These are phyloP conservation scores for Talaromyces sp. DNA, from an alignment of 2,329 filamentous ascomycete species.

Conservation along the genomic window DNA sequence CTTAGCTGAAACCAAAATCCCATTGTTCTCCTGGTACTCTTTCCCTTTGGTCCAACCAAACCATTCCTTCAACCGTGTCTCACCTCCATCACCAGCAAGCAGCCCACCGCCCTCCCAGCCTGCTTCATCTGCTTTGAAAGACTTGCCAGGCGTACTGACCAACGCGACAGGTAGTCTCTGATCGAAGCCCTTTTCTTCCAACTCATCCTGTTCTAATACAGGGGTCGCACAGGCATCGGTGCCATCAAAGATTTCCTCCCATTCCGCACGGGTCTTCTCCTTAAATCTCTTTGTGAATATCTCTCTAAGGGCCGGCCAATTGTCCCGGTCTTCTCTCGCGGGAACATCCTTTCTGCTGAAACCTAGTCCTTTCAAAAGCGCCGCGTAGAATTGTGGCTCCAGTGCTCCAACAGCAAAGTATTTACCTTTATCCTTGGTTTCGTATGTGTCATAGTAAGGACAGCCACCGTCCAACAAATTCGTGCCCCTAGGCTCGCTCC, in stretches of 20 bases:
- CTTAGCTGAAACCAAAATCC: constrained; percentile 58
- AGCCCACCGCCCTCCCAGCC: constrained; percentile 66
- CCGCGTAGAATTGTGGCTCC: constrained; percentile 79
- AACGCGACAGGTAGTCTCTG: constrained; percentile 53
- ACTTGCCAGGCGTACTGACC: constrained; percentile 65
- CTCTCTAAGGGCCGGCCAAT: constrained; percentile 66
- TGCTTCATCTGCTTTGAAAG: constrained; percentile 58
- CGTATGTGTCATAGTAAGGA: constrained; percentile 88
- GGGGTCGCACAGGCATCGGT: constrained; percentile 93
- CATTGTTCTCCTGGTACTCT: constrained; percentile 67
- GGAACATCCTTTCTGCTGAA: constrained; percentile 52
- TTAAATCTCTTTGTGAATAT: constrained; percentile 66
- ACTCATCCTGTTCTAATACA: constrained; percentile 71
- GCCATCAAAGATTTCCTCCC: constrained; percentile 83
- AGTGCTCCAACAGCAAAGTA: constrained; percentile 89
- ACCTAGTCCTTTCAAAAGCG: constrained; percentile 65
- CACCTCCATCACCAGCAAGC: constrained; percentile 68
- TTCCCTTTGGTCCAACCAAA: constrained; percentile 71
- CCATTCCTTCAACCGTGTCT: constrained; percentile 69
- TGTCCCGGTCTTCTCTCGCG: constrained; percentile 56
- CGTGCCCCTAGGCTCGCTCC: constrained; percentile 63
- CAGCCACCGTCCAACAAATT: constrained; percentile 82
- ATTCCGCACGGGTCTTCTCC: constrained; percentile 69
- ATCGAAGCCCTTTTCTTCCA: constrained; percentile 59
- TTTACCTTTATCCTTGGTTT: constrained; percentile 68